Conservation (phyloP, 2,329 filamentous ascomycete genomes). For the Grosmannia serpens region DNA sequence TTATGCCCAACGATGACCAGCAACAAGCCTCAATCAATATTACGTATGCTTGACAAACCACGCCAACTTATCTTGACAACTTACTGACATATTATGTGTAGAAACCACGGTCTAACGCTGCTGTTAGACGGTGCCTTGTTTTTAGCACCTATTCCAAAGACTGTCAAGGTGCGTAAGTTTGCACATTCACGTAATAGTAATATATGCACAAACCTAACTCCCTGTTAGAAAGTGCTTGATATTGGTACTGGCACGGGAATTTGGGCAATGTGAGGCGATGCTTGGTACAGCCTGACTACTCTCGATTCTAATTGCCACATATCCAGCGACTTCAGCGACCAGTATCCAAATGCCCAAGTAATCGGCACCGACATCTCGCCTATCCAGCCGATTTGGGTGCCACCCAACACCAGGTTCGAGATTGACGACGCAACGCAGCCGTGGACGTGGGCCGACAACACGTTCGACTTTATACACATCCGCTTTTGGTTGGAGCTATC, state of each 20-base stretch:
- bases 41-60: not conserved
- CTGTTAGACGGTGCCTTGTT: not conserved
- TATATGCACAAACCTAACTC: no score
- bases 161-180: not conserved
- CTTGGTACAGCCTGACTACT: no score
- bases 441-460: slow-evolving; percentile 32
- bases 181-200: no score
- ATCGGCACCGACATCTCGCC: slow-evolving; percentile 46
- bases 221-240: not conserved
- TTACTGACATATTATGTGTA: not conserved
- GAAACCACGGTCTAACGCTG: not conserved
- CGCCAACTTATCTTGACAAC: no score
- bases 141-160: not conserved
- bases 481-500: slow-evolving; percentile 40
- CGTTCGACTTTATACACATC: slow-evolving; percentile 47
- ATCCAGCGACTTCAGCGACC: slow-evolving; percentile 27
- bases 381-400: slow-evolving; percentile 43
- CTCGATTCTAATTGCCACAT: not conserved
- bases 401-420: slow-evolving; percentile 40
- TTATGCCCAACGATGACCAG: not conserved
- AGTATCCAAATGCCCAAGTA: slow-evolving; percentile 21
- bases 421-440: slow-evolving; percentile 48
- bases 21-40: not conserved
- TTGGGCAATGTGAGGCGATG: not conserved
- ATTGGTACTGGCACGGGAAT: not conserved